Conservation (phyloP, 2,329 filamentous ascomycete genomes). For the Neurospora sp. region DNA sequence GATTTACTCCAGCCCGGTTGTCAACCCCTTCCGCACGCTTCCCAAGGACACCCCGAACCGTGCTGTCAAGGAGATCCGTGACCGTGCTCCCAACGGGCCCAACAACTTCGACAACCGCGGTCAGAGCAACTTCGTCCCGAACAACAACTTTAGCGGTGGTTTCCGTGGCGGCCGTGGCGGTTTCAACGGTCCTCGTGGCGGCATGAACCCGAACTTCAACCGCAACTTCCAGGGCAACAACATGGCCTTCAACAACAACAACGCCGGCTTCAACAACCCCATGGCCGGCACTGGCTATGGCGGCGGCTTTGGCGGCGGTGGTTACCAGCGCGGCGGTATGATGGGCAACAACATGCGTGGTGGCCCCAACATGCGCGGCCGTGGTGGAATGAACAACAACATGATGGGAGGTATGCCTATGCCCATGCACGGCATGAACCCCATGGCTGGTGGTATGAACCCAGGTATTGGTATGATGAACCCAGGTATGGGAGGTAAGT, state of each 20-base stretch:
- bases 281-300: conserved; percentile 33
- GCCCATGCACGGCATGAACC: conserved; percentile 27
- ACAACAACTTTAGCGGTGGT: conserved; percentile 27
- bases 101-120: conserved; percentile 36
- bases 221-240: conserved; percentile 29
- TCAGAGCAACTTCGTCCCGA: conserved; percentile 28
- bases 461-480: conserved; percentile 40
- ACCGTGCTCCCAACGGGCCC: conserved; percentile 36
- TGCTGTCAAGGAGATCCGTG: conserved; percentile 52
- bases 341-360: conserved; percentile 32
- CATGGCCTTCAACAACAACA: conserved; percentile 28
- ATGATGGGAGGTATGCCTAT: conserved; percentile 35
- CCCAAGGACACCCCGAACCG: conserved; percentile 78
- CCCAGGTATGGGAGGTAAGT: conserved; percentile 49
- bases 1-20: conserved; percentile 63
- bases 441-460: conserved; percentile 24
- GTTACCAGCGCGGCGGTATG: conserved; percentile 37
- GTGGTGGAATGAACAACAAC: conserved; percentile 27
- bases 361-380: conserved; percentile 35
- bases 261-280: conserved; percentile 32
- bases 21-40: conserved; percentile 83
- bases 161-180: conserved; percentile 37
- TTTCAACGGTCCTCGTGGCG: conserved; percentile 29
- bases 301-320: conserved; percentile 33
- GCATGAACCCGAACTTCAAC: conserved; percentile 38